Base-by-base conservation (phyloP, 805 yeast genomes). In the Ogataea pilisensis region DNA sequence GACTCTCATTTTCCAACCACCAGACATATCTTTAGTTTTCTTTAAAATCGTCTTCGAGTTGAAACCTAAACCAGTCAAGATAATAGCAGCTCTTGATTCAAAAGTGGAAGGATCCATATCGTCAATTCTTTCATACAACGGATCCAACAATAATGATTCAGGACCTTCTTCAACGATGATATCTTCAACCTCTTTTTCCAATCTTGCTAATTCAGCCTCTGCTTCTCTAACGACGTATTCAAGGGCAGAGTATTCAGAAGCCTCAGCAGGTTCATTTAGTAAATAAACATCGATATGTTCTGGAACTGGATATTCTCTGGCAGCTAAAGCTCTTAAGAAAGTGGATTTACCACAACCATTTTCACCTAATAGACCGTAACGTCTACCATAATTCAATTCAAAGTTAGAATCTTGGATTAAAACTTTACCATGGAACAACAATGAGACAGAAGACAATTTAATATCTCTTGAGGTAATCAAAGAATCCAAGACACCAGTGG, bases 1-100 rank as follows among this genome's bases (percentile, higher is more conserved):
- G 48, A 93, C 99, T 73, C 99, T 88, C 99, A 93, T 93, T 75
- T 89, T 89, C 99, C 99, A 93, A 65, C 99, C 99, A 79, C 99
- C 99, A 62, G 97, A 88, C 99, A 93, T 93, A 63, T 93, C 98
- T 69, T 88, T 90, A 59, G 99, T 93, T 70, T 82, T 84, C 78
- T 93, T 93, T 63, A 77, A 75, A 60, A 93, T 91, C 42, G 98
- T 91, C 52, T 69, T 68, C 42, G 84, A 60, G 69, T 85, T 86
- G 82, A 93, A 93, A 59, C 99, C 99, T 66, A 93, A 78, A 90
- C 99, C 99, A 53, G 86, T 86, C 61, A 93, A 75, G 59, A 93
- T 93, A 53, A 89, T 72, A 40, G 99, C 95, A 42, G 99, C 99
- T 69, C 99, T 81, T 34, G 93, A 72, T 74, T 93, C 99, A 60